These are phyloP conservation scores for Hyparrhenia diplandra DNA, from an alignment of 176 grass and related monocot genomes.

Conservation along the genomic window DNA sequence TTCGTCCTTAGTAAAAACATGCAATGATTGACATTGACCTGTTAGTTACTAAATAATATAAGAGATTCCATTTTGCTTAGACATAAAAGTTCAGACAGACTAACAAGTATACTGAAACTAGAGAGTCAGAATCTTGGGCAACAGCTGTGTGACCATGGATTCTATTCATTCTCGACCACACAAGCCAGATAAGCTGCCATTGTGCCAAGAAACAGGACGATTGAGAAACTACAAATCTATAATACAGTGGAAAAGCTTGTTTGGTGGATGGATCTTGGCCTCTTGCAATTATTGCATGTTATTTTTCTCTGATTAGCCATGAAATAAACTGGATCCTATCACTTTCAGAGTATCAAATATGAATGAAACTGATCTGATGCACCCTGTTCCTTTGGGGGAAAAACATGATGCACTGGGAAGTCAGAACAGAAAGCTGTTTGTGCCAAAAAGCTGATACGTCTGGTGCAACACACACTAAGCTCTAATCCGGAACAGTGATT, in stretches of 20 bases:
- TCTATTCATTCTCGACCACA: neutral
- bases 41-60: neutral
- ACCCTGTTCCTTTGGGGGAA: too few species aligned
- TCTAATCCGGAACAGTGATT: neutral
- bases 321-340: conserved; percentile 1
- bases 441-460: conserved; percentile 11
- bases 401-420: neutral
- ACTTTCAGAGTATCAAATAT: neutral
- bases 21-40: neutral
- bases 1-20: neutral
- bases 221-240: neutral
- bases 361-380: neutral
- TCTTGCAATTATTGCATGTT: conserved; percentile 32
- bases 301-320: neutral
- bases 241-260: neutral
- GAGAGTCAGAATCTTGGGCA: neutral
- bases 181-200: neutral
- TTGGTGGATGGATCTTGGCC: conserved; percentile 25
- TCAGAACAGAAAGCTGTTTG: neutral
- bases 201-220: neutral
- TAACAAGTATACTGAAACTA: too few species aligned
- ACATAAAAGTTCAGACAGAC: neutral
- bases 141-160: neutral
- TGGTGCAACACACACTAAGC: neutral
- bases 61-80: too few species aligned